Base-by-base conservation (phyloP, 495 filamentous ascomycete species). In the Haplographium delicatum region DNA sequence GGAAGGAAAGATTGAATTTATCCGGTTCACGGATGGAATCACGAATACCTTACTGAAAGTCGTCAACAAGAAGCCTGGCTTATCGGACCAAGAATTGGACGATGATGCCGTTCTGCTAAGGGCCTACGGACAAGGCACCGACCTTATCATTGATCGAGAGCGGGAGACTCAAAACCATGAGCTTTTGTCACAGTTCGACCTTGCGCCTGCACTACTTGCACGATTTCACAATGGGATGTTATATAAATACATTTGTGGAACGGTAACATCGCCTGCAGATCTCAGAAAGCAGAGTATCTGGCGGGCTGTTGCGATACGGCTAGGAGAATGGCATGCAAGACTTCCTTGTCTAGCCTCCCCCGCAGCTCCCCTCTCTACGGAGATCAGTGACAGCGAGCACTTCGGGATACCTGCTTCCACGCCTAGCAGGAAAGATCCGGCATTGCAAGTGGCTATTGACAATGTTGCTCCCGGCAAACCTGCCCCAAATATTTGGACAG, bases 141-240 rank as follows among this genome's bases (percentile, higher is more conserved):
- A 94, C 61, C 76, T 97, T 43, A 80, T 99, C 55, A 97, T 99
- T 70, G 94, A 99, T 71, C 86, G 93, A 50, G 86, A 96, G 71
- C 84, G 93, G 82, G 83, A 77, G 79, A 79, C 65, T 18, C 67
- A 79, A 53, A 80, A 79, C 60, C 77, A 81, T 56, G 75, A 79
- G 59, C 60, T 93, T 25, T 81, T 97, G 41, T 86, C 89, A 63
- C 80, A 77, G 56, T 72, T 85, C 60, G 79, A 81, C 62, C 81
- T 97, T 38, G 93, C 93, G 7, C 94, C 93, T 38, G 74, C 84
- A 33, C 74, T 99, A 4, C 76, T 97, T 40, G 94, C 90, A 10
- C 87, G 90, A 51, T 99, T 99, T 74, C 76, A 90, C 49, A 99
- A 99, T 65, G 93, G 93, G 51, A 85, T 99, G 61, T 77, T 97